Base-by-base conservation (phyloP, 2,329 filamentous ascomycete species). In the Epicoccum sorghinum region DNA sequence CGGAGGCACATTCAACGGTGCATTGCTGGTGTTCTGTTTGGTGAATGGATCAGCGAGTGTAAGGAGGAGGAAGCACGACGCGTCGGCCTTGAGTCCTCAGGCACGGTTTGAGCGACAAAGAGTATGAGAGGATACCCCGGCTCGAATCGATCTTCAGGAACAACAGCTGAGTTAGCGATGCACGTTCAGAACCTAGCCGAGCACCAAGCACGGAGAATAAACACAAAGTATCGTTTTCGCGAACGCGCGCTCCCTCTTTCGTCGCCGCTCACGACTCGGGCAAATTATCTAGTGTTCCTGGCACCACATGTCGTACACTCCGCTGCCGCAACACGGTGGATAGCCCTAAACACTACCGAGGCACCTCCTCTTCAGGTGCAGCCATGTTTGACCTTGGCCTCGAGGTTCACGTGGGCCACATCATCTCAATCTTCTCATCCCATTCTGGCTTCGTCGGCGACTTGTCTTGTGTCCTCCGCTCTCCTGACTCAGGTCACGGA, bases 251-350 rank as follows among this genome's bases (percentile, higher is more conserved):
- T 12, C 42, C 18, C 12, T n/a, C 44, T 29, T 36, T 37, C 40
- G 33, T 24, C 30, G n/a, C 22, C 18, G 25, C 29, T 32, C 46
- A 33, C 47, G 52, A 50, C 10, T 55, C 52, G 41, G 29, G 37
- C 38, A 42, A 37, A 53, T 57, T 58, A 7, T 58, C 53, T 57
- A 42, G 52, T 58, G 51, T 53, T 46, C 36, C 47, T 51, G 50
- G 52, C 47, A 57, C 57, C 27, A 47, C 59, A 54, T 49, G 50
- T 62, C 30, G 57, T 55, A 59, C 59, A 22, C 42, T 47, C 54
- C 42, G 42, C 50, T 40, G 47, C 55, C 40, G 44, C 53, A 52
- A 43, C 37, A 22, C 38, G 32, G 27, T 52, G 30, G 24, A 43
- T 36, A n/a, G 35, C 45, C 45, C 40, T 48, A 40, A 33, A 35